phyloP scores from a whole-genome alignment of 2,329 filamentous ascomycete genomes.

The Acrocalymma vagum region DNA sequence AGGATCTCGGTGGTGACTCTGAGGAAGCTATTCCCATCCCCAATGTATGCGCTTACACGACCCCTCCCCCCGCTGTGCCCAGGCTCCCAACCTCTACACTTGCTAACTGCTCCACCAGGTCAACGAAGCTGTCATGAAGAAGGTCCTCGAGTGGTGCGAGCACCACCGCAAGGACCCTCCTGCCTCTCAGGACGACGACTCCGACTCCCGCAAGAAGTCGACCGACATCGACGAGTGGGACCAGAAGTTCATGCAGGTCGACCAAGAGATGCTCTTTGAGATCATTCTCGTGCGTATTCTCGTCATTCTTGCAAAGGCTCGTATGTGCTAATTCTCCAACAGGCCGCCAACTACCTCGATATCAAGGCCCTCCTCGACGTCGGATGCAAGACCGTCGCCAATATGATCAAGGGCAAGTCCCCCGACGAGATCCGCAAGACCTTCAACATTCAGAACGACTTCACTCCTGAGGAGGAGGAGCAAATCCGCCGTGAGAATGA shows the following conservation, averaged over 20 bases:
- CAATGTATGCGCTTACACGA: slow-evolving; percentile 60
- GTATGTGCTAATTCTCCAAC: slow-evolving; percentile 22
- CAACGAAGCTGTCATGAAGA: slow-evolving; percentile 90
- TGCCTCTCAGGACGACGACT: slow-evolving; percentile 85
- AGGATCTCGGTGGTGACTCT: slow-evolving; percentile 77
- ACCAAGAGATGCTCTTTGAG: slow-evolving; percentile 99
- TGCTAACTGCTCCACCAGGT: slow-evolving; percentile 61
- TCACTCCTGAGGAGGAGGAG: slow-evolving; percentile 98
- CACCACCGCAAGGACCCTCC: slow-evolving; percentile 91
- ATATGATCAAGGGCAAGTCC: slow-evolving; percentile 99
- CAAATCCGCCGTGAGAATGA: slow-evolving; percentile 74
- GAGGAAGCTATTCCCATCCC: slow-evolving; percentile 84
- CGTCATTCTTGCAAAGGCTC: background rate
- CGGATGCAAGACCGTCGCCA: slow-evolving; percentile 98
- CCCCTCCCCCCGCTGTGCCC: background rate
- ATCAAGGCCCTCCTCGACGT: slow-evolving; percentile 98
- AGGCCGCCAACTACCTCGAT: slow-evolving; percentile 98
- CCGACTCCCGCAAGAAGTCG: slow-evolving; percentile 95
- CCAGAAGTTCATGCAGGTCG: slow-evolving; percentile 99
- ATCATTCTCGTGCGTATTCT: slow-evolving; percentile 82
- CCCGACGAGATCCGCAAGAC: slow-evolving; percentile 99
- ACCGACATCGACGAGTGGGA: slow-evolving; percentile 99
- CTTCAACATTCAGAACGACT: slow-evolving; percentile 99
- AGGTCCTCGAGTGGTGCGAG: slow-evolving; percentile 98
- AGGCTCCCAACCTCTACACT: background rate